Evolutionary conservation across 2,329 filamentous ascomycete species (phyloP).

Genomic region (Polytolypa hystricis): DNA sequence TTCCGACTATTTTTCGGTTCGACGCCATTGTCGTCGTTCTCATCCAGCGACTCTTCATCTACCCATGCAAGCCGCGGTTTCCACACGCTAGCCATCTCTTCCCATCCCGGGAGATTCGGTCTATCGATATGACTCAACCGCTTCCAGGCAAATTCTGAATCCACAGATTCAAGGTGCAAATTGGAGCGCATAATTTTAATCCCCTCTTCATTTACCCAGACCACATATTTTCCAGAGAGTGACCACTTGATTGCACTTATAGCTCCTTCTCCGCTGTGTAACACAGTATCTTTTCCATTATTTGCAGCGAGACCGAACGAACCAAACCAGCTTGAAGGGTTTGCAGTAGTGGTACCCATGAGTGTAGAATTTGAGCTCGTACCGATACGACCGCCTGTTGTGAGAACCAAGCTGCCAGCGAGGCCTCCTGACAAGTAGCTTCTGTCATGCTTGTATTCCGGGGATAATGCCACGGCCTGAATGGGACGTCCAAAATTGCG

Average conservation of each 20-base stretch:
- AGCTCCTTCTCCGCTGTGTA: constrained; percentile 85
- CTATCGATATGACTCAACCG: constrained; percentile 84
- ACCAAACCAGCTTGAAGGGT: constrained; percentile 83
- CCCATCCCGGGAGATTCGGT: constrained; percentile 77
- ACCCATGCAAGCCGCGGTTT: constrained; percentile 90
- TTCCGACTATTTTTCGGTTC: constrained; percentile 12
- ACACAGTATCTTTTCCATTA: constrained; percentile 69
- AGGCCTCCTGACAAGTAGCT: constrained; percentile 85
- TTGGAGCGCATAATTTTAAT: constrained; percentile 97
- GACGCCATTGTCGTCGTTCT: constrained; percentile 33
- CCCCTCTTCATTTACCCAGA: constrained; percentile 92
- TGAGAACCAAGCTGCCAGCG: constrained; percentile 78
- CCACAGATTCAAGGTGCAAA: constrained; percentile 62
- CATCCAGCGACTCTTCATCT: constrained; percentile 69
- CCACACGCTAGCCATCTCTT: constrained; percentile 94
- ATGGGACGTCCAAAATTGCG: constrained; percentile 91
- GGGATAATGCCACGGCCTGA: constrained; percentile 85
- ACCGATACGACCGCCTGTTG: constrained; percentile 66
- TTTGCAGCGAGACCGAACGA: constrained; percentile 69
- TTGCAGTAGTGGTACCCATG: constrained; percentile 55
- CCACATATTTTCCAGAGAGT: constrained; percentile 78
- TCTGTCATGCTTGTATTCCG: constrained; percentile 81
- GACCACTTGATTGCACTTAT: constrained; percentile 95
- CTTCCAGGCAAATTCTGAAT: constrained; percentile 83
- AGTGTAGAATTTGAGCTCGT: constrained; percentile 77